These are phyloP conservation scores for Thelonectria discophora DNA, from an alignment of 2,329 filamentous ascomycete genomes.

Conservation along the genomic window DNA sequence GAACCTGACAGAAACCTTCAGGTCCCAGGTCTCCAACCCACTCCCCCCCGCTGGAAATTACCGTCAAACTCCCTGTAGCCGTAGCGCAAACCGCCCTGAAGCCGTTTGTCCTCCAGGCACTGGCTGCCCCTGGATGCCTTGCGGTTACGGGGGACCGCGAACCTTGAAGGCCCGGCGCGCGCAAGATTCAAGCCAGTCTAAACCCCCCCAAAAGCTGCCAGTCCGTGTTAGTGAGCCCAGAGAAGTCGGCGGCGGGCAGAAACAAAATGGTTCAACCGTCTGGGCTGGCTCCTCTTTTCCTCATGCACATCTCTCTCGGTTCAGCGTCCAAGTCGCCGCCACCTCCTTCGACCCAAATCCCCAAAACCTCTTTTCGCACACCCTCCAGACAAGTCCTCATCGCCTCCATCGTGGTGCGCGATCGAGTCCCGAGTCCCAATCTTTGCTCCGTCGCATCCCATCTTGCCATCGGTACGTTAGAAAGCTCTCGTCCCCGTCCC, in stretches of 20 bases:
- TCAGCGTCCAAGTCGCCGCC: slow-evolving; percentile 47
- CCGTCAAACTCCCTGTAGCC: slow-evolving; percentile 12
- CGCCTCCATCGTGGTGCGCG: slow-evolving; percentile 48
- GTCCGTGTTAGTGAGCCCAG: slow-evolving; percentile 41
- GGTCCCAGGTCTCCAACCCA: slow-evolving; percentile 17
- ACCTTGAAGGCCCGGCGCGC: slow-evolving; percentile 11
- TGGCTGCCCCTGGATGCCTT: slow-evolving; percentile 14
- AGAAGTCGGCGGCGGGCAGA: slow-evolving; percentile 48
- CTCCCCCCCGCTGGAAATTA: slow-evolving; percentile 15
- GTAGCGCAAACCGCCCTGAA: slow-evolving; percentile 15
- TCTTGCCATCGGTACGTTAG: slow-evolving; percentile 36
- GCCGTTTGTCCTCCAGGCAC: slow-evolving; percentile 5
- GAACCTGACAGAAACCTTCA: no score
- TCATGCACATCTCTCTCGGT: slow-evolving; percentile 54
- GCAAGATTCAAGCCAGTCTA: no score
- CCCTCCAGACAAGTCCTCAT: slow-evolving; percentile 52
- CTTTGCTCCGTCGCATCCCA: slow-evolving; percentile 36
- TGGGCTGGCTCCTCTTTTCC: slow-evolving; percentile 55
- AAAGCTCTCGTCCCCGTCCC: slow-evolving; percentile 39
- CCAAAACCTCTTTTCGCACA: slow-evolving; percentile 46
- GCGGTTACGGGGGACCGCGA: slow-evolving; percentile 21
- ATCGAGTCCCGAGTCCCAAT: slow-evolving; percentile 45
- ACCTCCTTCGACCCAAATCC: slow-evolving; percentile 45
- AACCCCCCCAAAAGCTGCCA: no score
- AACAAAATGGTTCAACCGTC: slow-evolving; percentile 53